A percentile compares a stretch with the other conserved stretches of the same genome.
phyloP scores from a whole-genome alignment of 2,329 filamentous ascomycete species.

The Monosporascus sp. region DNA sequence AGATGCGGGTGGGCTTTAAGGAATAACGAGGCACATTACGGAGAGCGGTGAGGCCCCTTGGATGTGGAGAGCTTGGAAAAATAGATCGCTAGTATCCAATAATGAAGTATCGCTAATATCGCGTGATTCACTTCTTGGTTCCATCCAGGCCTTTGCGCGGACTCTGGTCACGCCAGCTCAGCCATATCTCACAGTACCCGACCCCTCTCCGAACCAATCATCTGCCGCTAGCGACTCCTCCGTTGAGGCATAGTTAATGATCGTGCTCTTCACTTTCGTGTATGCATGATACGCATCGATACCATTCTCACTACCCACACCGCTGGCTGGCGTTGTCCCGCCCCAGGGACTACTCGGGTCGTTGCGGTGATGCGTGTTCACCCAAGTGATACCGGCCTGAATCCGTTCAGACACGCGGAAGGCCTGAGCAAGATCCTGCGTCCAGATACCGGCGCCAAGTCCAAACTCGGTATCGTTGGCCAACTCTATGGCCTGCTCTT shows the following conservation, averaged over 20 bases:
- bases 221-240: constrained; percentile 49
- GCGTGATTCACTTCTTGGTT: too few species aligned
- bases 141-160: too few species aligned
- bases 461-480: constrained; percentile 74
- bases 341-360: constrained; percentile 70
- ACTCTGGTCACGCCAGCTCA: constrained; percentile 21
- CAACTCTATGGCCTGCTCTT: constrained; percentile 64
- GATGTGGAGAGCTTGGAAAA: background rate
- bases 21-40: constrained; percentile 19
- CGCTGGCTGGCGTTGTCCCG: constrained; percentile 55
- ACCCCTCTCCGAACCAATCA: constrained; percentile 64
- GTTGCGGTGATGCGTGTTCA: constrained; percentile 64
- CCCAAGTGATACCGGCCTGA: constrained; percentile 58
- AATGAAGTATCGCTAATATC: background rate
- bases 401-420: constrained; percentile 68
- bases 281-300: constrained; percentile 58
- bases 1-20: constrained; percentile 41
- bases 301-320: constrained; percentile 70
- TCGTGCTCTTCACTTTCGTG: constrained; percentile 59
- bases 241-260: constrained; percentile 61
- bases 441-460: constrained; percentile 74
- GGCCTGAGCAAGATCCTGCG: constrained; percentile 66
- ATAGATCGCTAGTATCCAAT: background rate
- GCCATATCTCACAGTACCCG: constrained; percentile 56
- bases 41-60: constrained; percentile 8